Evolutionary conservation across 305 asterid species (phyloP).

Genomic region (Euphrasia arctica): DNA sequence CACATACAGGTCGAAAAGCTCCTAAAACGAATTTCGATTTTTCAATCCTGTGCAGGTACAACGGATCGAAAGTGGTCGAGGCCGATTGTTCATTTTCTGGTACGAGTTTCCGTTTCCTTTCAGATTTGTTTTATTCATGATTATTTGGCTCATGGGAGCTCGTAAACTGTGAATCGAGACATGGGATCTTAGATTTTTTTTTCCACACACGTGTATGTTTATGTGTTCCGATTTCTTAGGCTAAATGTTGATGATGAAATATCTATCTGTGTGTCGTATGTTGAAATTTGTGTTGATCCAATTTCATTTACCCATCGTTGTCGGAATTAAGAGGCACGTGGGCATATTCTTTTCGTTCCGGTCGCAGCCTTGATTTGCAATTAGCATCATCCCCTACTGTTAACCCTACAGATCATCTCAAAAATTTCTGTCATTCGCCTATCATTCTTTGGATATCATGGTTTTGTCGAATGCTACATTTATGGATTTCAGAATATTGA

Average conservation of each 20-base stretch:
- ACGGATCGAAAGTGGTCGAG: slow-evolving; percentile 23
- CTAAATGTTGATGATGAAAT: not conserved
- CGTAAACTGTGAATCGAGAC: slow-evolving; percentile 16
- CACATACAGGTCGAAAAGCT: not conserved
- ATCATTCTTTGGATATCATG: not conserved
- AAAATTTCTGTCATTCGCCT: not conserved
- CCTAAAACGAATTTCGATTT: slow-evolving; percentile 2
- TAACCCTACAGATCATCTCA: not conserved
- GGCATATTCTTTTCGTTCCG: not conserved
- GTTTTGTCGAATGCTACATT: not conserved
- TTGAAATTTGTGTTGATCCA: no score
- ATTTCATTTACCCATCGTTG: not conserved
- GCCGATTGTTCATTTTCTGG: slow-evolving; percentile 24
- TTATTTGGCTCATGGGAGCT: not conserved
- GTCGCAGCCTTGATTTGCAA: not conserved
- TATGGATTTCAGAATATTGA: not conserved
- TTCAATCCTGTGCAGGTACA: slow-evolving; percentile 30
- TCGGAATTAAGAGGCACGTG: not conserved
- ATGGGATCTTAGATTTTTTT: slow-evolving; percentile 11
- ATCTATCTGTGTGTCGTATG: not conserved
- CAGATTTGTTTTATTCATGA: slow-evolving; percentile 22
- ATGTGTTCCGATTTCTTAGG: not conserved
- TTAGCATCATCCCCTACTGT: slow-evolving; percentile 1
- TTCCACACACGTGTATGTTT: not conserved
- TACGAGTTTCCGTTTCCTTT: slow-evolving; percentile 17